Base-by-base conservation (phyloP, 768 basidiomycete species). In the Leucocoprinus leucothites region DNA sequence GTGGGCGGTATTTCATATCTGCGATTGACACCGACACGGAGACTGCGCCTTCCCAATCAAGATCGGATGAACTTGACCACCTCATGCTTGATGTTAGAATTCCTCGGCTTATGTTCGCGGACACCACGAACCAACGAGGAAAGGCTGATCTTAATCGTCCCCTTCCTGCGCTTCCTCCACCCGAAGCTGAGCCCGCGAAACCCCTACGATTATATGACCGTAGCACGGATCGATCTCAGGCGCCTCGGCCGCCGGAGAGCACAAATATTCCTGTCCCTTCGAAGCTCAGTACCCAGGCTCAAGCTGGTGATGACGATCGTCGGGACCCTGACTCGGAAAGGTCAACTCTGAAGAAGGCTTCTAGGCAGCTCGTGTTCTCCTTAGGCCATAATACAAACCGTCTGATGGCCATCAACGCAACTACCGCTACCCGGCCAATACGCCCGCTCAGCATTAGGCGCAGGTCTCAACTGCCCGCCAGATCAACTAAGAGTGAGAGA, bases 141-240 rank as follows among this genome's bases (percentile, higher is more conserved):
- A 48, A 48, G 14, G 21, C 14, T 40, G 31, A 25, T 26, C 11
- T 14, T 22, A 48, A 48, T 35, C 40, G 26, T 34, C 14, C 44
- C 34, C 71, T 82, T 7, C 75, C 79, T 6, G 72, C 69, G 7
- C 65, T 90, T 28, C 77, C 80, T 24, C 76, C 85, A n/a, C 89
- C 91, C 0, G 80, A 87, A 53, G 48, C 47, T 44, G 57, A 61
- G 41, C 3, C 3, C 16, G 3, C 16, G 14, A n/a, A n/a, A 11
- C 38, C 16, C 16, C 11, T 4, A 38, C 4, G 7, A 38, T 11
- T n/a, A n/a, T 9, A 3, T n/a, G 55, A 58, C 34, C 19, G 26
- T 54, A 14, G 40, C 9, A 31, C 40, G 19, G 9, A 22, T 40
- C 52, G 25, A 9, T 26, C 22, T 21, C 40, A 43, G 18, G 40